Evolutionary conservation across 2,329 filamentous ascomycete genomes (phyloP).

Genomic region (Aspergillus fijiensis): DNA sequence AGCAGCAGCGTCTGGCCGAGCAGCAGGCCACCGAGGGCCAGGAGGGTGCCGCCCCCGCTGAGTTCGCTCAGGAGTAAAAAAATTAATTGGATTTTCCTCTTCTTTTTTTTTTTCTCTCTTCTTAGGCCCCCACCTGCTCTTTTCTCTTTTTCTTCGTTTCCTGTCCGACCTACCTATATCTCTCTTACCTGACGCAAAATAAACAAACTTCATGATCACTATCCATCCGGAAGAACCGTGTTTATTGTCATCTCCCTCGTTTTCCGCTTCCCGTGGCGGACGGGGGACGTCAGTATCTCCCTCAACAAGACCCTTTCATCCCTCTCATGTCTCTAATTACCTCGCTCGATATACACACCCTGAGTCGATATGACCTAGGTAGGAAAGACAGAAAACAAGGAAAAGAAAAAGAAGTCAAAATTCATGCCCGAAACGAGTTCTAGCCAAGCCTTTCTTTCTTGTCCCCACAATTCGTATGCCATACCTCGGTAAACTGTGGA

Average conservation of each 20-base stretch:
- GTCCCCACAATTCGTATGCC: constrained; percentile 5
- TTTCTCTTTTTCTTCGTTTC: constrained; percentile 27
- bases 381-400: constrained; percentile 3
- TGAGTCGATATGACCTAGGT: not conserved
- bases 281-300: not conserved
- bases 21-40: constrained; percentile 54
- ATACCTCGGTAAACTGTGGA: not conserved
- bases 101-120: constrained; percentile 28
- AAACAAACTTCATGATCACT: constrained; percentile 33
- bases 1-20: constrained; percentile 59
- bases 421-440: not conserved
- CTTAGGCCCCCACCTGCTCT: constrained; percentile 25
- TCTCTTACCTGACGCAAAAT: constrained; percentile 39
- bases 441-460: not conserved
- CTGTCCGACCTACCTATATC: constrained; percentile 32
- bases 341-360: not conserved
- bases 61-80: constrained; percentile 48
- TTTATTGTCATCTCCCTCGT: not conserved
- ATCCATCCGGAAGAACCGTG: constrained; percentile 15
- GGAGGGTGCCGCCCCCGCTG: constrained; percentile 45
- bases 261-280: not conserved
- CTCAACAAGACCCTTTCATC: not conserved
- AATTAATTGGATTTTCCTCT: constrained; percentile 7
- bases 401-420: not conserved
- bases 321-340: not conserved